A percentile compares a stretch with the other conserved stretches of the same genome.
Conservation (phyloP, 352 stramenopile species). For the Thraustochytrium striatum region DNA sequence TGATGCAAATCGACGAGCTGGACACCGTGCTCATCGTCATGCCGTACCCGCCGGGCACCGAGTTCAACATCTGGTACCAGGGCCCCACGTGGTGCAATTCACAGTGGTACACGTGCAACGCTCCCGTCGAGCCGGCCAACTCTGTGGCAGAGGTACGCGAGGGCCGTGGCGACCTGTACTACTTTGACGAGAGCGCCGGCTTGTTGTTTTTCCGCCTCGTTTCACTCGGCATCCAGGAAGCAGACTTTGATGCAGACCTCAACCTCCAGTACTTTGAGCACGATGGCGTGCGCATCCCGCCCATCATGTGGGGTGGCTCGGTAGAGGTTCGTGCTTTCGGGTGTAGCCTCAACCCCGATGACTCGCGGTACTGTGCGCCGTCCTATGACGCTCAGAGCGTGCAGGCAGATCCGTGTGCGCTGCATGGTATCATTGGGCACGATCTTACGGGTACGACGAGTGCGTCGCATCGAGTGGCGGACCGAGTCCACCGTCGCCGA, state of each 20-base stretch:
- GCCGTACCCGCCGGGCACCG: not conserved
- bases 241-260: not conserved
- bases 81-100: not conserved
- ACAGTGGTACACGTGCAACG: not conserved
- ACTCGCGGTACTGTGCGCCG: not conserved
- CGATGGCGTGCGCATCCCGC: not conserved
- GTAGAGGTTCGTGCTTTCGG: not conserved
- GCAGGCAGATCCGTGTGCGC: no score
- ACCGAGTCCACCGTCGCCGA: no score
- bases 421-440: no score
- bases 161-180: slow-evolving; percentile 16
- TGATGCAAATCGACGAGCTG: not conserved
- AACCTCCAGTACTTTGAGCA: not conserved
- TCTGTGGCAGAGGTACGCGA: slow-evolving; percentile 1
- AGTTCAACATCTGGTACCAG: slow-evolving; percentile 11
- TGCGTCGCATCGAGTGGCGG: no score
- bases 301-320: not conserved
- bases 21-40: slow-evolving; percentile 14
- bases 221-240: not conserved
- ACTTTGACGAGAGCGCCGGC: not conserved
- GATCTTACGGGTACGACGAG: no score
- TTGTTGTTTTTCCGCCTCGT: not conserved
- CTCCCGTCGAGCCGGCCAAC: not conserved
- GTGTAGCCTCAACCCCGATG: not conserved
- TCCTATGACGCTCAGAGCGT: no score